Base-by-base conservation (phyloP, 2,329 filamentous ascomycete species). In the Ophiostoma piceae region DNA sequence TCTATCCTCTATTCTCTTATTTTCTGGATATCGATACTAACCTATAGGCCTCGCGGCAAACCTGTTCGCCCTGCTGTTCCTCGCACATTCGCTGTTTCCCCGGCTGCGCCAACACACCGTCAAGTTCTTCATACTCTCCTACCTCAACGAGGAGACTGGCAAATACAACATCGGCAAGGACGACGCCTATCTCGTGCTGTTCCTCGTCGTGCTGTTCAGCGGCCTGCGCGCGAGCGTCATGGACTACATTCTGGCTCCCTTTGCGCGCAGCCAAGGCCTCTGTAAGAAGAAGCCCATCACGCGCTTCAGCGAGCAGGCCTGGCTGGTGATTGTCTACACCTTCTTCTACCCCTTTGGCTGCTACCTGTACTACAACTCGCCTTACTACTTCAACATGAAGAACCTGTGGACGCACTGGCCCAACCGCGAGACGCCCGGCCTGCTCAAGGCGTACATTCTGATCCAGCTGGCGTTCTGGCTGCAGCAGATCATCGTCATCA, bases 281-380 rank as follows among this genome's bases (percentile, higher is more conserved):
- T 84, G 85, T 75, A 91, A 90, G 77, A 84, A 83, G 77, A 97
- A 97, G 81, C 87, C 88, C 66, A 82, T 90, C 71, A 87, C 92
- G 67, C 87, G 95, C 71, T 96, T 98, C 80, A 92, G 92, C 72
- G 95, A 99, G 81, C 95, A 99, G 81, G 92, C 90, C 66, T 98
- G 94, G 92, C 84, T 97, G 77, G 81, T 96, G 70, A 79, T 95
- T 64, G 98, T 97, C 81, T 94, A 94, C 79, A 82, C 82, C 65
- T 82, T 89, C 69, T 94, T 94, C 77, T 98, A 92, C 91, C 84
- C 88, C 14, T 82, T 94, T 72, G 95, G 95, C 74, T 85, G 96
- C 92, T 94, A 94, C 80, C 85, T 97, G 71, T 91, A 93, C 81
- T 87, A 84, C 78, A 85, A 88, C 68, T 96, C 92, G 1, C 84